Percentiles rank a stretch among this genome's conserved stretches.
Conservation (phyloP, 2,329 filamentous ascomycete species). For the Aspergillus sp. region DNA sequence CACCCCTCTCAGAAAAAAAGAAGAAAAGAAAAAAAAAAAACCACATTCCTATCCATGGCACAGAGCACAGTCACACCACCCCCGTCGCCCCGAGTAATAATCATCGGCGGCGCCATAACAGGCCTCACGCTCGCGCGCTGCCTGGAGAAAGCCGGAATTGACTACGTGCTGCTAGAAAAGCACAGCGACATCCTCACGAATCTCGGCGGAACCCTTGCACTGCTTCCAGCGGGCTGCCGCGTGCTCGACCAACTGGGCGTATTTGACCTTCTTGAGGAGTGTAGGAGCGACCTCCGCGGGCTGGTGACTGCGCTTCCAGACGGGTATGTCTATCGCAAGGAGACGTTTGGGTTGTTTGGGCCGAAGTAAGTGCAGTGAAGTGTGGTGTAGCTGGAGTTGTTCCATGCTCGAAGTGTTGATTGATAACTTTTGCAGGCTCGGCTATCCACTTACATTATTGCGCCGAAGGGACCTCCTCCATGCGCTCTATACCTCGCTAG, state of each 20-base stretch:
- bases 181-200: neutral
- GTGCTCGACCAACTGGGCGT: neutral
- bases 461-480: neutral
- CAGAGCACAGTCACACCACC: too few species aligned
- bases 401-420: too few species aligned
- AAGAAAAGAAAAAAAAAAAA: too few species aligned
- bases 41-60: too few species aligned
- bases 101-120: neutral
- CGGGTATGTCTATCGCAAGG: neutral
- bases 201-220: neutral
- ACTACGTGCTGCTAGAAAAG: neutral
- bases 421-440: neutral
- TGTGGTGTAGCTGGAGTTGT: too few species aligned
- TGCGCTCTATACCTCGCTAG: neutral
- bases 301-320: neutral
- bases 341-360: neutral
- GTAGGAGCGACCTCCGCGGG: too few species aligned
- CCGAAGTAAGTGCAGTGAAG: too few species aligned
- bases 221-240: neutral
- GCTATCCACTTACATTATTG: neutral
- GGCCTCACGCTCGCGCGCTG: conserved; percentile 1
- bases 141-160: neutral
- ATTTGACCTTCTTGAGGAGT: neutral
- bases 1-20: too few species aligned
- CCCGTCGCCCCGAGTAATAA: neutral